Percentiles rank a stretch among this genome's conserved stretches.
Conservation (phyloP, 1,284 basidiomycete genomes). For the Cutaneotrichosporon spelunceum region DNA sequence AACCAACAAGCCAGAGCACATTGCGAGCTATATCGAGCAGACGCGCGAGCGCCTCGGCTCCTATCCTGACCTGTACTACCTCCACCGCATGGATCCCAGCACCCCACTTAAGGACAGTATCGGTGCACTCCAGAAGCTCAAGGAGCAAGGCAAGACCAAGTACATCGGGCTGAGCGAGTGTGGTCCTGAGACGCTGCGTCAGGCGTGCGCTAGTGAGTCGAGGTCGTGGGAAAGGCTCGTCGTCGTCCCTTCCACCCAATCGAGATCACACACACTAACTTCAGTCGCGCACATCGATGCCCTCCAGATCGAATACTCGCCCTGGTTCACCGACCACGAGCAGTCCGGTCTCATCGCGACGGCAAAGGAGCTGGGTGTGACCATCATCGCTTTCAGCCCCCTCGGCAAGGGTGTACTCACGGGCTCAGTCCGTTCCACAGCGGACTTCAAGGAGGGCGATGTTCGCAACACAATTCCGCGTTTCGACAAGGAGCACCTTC, state of each 20-base stretch:
- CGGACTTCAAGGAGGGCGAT: constrained; percentile 44
- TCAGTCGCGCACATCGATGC: constrained; percentile 51
- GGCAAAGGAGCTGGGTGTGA: constrained; percentile 48
- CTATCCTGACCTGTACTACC: constrained; percentile 52
- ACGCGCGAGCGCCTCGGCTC: constrained; percentile 44
- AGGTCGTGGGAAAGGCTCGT: not conserved
- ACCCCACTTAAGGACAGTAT: constrained; percentile 45
- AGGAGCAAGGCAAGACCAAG: constrained; percentile 48
- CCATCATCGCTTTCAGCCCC: constrained; percentile 50
- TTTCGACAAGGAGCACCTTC: constrained; percentile 44
- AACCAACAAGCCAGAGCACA: constrained; percentile 41
- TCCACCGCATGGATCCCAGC: constrained; percentile 49
- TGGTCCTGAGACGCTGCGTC: constrained; percentile 59
- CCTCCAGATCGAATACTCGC: constrained; percentile 53
- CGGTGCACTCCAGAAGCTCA: constrained; percentile 43
- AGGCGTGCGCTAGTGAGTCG: constrained; percentile 55
- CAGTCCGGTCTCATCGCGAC: constrained; percentile 49
- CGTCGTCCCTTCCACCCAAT: not conserved
- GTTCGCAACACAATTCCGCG: constrained; percentile 41
- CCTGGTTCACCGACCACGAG: constrained; percentile 52
- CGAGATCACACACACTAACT: not conserved
- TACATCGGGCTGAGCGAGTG: constrained; percentile 58
- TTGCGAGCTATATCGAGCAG: constrained; percentile 41
- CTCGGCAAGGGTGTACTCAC: constrained; percentile 50
- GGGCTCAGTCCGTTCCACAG: constrained; percentile 5